phyloP scores from a whole-genome alignment of 2,329 filamentous ascomycete genomes.

The Epichloe elymi region DNA sequence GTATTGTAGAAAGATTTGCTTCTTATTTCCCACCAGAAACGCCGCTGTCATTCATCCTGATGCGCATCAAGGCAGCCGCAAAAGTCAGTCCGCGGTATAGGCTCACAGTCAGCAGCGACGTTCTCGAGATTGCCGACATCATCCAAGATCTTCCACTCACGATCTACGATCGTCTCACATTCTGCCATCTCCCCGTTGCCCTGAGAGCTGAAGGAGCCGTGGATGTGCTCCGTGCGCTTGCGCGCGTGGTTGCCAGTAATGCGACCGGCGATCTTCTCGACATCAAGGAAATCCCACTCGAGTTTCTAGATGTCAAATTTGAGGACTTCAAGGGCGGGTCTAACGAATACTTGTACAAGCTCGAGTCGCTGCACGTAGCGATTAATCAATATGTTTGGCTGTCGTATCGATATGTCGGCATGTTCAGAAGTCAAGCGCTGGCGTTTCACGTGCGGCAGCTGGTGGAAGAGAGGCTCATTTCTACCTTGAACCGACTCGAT shows the following conservation, averaged over 20 bases:
- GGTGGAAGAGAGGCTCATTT: conserved; percentile 59
- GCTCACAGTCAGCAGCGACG: conserved; percentile 44
- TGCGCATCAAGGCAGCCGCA: conserved; percentile 59
- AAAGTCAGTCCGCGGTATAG: conserved; percentile 53
- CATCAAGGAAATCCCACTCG: conserved; percentile 56
- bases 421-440: conserved; percentile 63
- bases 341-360: conserved; percentile 46
- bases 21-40: conserved; percentile 70
- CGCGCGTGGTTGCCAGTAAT: conserved; percentile 55
- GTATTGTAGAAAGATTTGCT: conserved; percentile 62
- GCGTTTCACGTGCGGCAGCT: conserved; percentile 68
- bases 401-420: conserved; percentile 71
- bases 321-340: conserved; percentile 21
- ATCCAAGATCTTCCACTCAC: conserved; percentile 62
- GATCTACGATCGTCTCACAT: conserved; percentile 60
- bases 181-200: conserved; percentile 57
- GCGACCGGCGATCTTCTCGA: conserved; percentile 56
- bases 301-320: conserved; percentile 55
- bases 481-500: conserved; percentile 35
- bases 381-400: conserved; percentile 88
- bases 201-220: conserved; percentile 35
- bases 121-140: conserved; percentile 54
- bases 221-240: conserved; percentile 48
- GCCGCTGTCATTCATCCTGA: conserved; percentile 71
- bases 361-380: conserved; percentile 71